These are phyloP conservation scores for Tuber microsphaerosporum DNA, from an alignment of 495 filamentous ascomycete genomes.

Conservation along the genomic window DNA sequence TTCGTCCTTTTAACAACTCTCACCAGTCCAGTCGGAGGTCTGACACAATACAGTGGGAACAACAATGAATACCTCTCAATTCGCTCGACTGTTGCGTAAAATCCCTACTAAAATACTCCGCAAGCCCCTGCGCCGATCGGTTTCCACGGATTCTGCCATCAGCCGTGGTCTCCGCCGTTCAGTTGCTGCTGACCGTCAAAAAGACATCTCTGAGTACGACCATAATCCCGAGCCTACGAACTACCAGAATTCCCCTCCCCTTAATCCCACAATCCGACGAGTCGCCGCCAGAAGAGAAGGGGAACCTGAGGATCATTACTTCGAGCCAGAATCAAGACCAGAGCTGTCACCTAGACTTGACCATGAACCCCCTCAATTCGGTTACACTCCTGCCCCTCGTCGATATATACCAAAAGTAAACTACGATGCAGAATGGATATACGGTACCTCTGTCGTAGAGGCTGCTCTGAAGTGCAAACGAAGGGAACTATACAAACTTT, in stretches of 20 bases:
- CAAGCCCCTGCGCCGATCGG: slow-evolving; percentile 41
- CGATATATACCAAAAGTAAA: slow-evolving; percentile 23
- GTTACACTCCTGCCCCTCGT: slow-evolving; percentile 20
- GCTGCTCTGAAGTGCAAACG: slow-evolving; percentile 64
- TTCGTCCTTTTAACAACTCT: neutral
- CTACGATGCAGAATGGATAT: slow-evolving; percentile 76
- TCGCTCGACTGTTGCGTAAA: neutral
- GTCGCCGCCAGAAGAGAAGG: neutral
- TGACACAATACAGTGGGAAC: neutral
- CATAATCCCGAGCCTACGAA: neutral
- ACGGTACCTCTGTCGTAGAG: slow-evolving; percentile 72
- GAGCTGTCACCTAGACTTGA: slow-evolving; percentile 18
- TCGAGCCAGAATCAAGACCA: neutral
- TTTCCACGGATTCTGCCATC: slow-evolving; percentile 55
- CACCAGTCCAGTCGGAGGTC: neutral
- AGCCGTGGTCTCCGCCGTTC: slow-evolving; percentile 50
- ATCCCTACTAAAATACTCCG: neutral
- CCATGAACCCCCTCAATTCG: neutral
- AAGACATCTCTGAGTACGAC: neutral
- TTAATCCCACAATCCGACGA: neutral
- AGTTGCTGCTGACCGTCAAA: slow-evolving; percentile 8
- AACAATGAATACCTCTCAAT: neutral
- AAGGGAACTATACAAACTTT: slow-evolving; percentile 75
- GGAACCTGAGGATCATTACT: neutral
- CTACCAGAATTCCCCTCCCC: neutral